Base-by-base conservation (phyloP, 257 asterid species). In the Dorcoceras hygrometricum region DNA sequence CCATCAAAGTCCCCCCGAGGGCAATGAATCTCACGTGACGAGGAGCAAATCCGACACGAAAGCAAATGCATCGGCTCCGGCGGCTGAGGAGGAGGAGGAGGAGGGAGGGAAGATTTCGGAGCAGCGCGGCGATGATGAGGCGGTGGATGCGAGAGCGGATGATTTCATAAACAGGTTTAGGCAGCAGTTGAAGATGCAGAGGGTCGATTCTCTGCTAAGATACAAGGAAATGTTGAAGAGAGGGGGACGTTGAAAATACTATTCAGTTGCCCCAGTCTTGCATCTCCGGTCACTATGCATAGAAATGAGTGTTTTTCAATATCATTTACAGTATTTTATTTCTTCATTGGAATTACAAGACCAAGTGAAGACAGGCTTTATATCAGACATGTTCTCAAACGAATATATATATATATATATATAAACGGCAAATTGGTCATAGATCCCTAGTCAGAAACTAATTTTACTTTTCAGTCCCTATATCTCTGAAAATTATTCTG, bases 121-220 rank as follows among this genome's bases (percentile, higher is more conserved):
- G 74, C 2, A 22, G 28, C 6, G n/a, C 18, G 80, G 31, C n/a
- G 89, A 50, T 0, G 91, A 88, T 32, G 89, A 79, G 43, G 85
- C 70, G 24, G 91, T 86, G 32, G 89, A 89, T 53, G 76, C 60
- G 62, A 86, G 67, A 59, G 95, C 95, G 4, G 91, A 82, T 54
- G 91, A 84, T 58, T 89, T 89, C 32, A 89, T 89, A 19, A 82
- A 77, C 72, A 80, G 67, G 29, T 89, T 89, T 26, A 69, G 82
- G 82, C 85, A 86, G 66, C 89, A 89, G 80, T 68, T 89, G 77
- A 86, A 81, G 73, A 20, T 86, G 69, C 95, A 89, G 76, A 81
- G 96, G 72, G 28, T 81, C 32, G 80, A 89, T 16, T 89, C 95
- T 24, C 70, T 84, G 59, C 7, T 81, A 69, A 83, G 89, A 79